Conservation (phyloP, 2,329 filamentous ascomycete species). For the Penicillium digitatum region DNA sequence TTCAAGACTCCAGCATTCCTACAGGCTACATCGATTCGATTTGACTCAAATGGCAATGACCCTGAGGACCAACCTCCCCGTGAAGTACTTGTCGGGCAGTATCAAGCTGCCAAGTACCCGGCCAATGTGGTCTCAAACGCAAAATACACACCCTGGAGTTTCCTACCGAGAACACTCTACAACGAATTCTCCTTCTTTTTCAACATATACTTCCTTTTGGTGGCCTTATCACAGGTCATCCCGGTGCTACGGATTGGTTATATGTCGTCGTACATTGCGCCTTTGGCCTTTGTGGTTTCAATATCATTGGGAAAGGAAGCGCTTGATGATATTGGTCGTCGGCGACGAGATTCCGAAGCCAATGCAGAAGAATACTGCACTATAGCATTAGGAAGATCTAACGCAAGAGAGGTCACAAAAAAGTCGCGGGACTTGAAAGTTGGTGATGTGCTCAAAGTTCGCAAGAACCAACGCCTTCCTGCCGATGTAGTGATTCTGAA, state of each 20-base stretch:
- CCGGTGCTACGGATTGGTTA: conserved; percentile 88
- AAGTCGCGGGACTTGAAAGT: conserved; percentile 87
- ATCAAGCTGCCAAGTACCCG: conserved; percentile 72
- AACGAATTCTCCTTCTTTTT: conserved; percentile 99
- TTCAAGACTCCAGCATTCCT: conserved; percentile 53
- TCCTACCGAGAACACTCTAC: conserved; percentile 89
- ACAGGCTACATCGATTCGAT: conserved; percentile 20
- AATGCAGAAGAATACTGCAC: conserved; percentile 87
- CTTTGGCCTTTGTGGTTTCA: conserved; percentile 81
- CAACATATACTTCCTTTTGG: conserved; percentile 97
- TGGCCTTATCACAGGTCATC: conserved; percentile 89
- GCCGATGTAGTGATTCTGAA: conserved; percentile 93
- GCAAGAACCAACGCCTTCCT: conserved; percentile 87
- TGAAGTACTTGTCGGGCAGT: conserved; percentile 68
- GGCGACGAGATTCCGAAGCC: conserved; percentile 84
- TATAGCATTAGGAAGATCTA: conserved; percentile 60
- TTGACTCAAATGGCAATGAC: conserved; percentile 39
- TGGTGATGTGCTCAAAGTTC: conserved; percentile 88
- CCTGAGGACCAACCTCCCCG: conserved; percentile 57
- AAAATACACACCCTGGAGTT: conserved; percentile 94
- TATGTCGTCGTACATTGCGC: conserved; percentile 88
- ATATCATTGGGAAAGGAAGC: conserved; percentile 97
- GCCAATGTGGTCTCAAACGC: conserved; percentile 92
- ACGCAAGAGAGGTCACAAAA: conserved; percentile 65
- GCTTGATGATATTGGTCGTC: conserved; percentile 81